These are phyloP conservation scores for Allium cepa DNA, from an alignment of 106 monocot species.

Conservation along the genomic window DNA sequence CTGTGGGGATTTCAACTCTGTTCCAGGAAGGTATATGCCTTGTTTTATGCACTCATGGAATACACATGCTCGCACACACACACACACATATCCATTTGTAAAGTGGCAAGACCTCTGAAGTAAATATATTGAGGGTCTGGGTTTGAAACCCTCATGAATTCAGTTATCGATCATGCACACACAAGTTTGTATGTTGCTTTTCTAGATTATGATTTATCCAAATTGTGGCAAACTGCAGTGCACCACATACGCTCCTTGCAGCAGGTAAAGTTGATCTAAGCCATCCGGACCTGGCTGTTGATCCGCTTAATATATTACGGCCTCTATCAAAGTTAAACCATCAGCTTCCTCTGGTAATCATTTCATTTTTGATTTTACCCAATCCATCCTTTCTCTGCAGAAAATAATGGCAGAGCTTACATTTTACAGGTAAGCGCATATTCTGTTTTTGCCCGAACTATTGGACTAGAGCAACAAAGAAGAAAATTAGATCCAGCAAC, in stretches of 20 bases:
- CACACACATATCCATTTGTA: background rate
- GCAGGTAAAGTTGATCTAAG: constrained; percentile 75
- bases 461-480: constrained; percentile 50
- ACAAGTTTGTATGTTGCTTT: background rate
- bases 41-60: background rate
- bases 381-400: background rate
- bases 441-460: constrained; percentile 69
- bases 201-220: background rate
- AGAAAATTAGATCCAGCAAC: constrained; percentile 69
- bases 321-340: constrained; percentile 66
- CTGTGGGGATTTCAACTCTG: constrained; percentile 93
- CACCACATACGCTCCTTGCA: constrained; percentile 79
- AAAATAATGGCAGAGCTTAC: background rate
- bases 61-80: background rate
- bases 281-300: constrained; percentile 77
- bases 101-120: too few species aligned
- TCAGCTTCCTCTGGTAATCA: constrained; percentile 78
- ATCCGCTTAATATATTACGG: constrained; percentile 75
- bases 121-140: too few species aligned
- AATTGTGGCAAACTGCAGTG: constrained; percentile 37
- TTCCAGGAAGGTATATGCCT: constrained; percentile 67
- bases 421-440: constrained; percentile 85
- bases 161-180: background rate
- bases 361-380: background rate
- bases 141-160: background rate